Evolutionary conservation across 345 rosid species (phyloP).

Genomic region (Xanthoceras sorbifolium): DNA sequence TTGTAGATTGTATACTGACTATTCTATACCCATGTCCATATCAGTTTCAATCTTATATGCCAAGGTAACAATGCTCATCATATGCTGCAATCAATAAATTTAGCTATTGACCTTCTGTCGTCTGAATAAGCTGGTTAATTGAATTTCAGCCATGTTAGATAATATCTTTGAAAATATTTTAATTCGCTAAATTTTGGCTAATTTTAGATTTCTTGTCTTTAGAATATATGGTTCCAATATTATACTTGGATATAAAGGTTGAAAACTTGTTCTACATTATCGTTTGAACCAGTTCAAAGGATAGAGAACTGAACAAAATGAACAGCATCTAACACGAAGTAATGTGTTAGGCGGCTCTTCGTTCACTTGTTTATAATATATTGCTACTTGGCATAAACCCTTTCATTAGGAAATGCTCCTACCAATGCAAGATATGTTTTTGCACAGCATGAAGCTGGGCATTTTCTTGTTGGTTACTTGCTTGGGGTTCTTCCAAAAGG

Average conservation of each 20-base stretch:
- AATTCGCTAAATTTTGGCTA: too few relatives aligned
- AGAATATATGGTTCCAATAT: too few relatives aligned
- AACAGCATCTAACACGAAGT: neutral
- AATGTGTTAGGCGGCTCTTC: neutral
- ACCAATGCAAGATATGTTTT: neutral
- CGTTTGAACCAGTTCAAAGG: neutral
- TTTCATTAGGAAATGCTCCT: neutral
- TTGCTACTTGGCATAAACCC: neutral
- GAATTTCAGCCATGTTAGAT: too few relatives aligned
- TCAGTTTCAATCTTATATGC: too few relatives aligned
- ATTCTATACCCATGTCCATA: too few relatives aligned
- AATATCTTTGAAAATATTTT: too few relatives aligned
- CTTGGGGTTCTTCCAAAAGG: constrained; percentile 64
- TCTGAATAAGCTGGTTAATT: neutral
- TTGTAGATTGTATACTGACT: too few relatives aligned
- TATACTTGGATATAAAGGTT: neutral
- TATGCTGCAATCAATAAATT: too few relatives aligned
- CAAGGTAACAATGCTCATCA: neutral
- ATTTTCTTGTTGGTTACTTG: constrained; percentile 60
- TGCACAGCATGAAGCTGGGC: constrained; percentile 67
- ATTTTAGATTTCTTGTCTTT: too few relatives aligned
- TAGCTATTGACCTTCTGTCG: too few relatives aligned
- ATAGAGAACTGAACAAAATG: neutral
- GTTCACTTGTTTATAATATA: neutral
- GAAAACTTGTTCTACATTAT: neutral